A percentile compares a stretch with the other conserved stretches of the same genome.
Conservation (phyloP, 2,329 filamentous ascomycete species). For the Ophiocordyceps camponoti-floridani region DNA sequence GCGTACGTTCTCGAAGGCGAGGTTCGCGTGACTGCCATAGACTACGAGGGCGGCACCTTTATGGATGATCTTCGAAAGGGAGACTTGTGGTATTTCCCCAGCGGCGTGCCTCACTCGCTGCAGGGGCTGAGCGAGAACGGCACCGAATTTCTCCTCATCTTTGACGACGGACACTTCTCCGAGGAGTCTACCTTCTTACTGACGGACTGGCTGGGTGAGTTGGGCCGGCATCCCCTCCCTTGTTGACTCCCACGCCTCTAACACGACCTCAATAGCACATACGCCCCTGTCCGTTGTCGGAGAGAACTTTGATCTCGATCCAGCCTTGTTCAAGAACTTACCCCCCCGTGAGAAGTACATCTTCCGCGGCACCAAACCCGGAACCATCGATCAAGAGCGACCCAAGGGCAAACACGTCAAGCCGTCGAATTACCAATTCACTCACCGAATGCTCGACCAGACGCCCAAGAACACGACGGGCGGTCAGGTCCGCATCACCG, state of each 20-base stretch:
- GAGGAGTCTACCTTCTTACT: constrained; percentile 54
- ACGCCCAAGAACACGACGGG: constrained; percentile 47
- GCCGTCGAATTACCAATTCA: constrained; percentile 50
- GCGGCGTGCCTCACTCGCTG: constrained; percentile 59
- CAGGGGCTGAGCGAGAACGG: constrained; percentile 51
- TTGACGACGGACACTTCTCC: constrained; percentile 31
- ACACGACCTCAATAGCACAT: constrained; percentile 25
- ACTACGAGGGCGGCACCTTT: constrained; percentile 60
- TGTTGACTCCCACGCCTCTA: not conserved
- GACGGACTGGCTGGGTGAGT: constrained; percentile 52
- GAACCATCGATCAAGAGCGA: constrained; percentile 45
- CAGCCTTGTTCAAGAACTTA: constrained; percentile 51
- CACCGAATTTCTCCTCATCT: constrained; percentile 29
- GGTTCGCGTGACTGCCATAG: constrained; percentile 54
- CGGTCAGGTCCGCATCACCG: constrained; percentile 55
- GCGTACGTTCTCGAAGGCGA: constrained; percentile 54
- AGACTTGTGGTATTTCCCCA: constrained; percentile 69
- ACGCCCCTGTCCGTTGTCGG: constrained; percentile 54
- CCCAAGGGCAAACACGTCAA: constrained; percentile 44
- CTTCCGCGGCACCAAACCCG: constrained; percentile 50
- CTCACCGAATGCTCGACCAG: constrained; percentile 54
- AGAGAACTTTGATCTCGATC: constrained; percentile 58
- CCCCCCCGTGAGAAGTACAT: constrained; percentile 58
- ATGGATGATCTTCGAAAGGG: constrained; percentile 61
- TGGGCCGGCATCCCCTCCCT: too few species aligned